These are phyloP conservation scores for Hymenoscyphus scutula DNA, from an alignment of 2,329 filamentous ascomycete species.

Conservation along the genomic window DNA sequence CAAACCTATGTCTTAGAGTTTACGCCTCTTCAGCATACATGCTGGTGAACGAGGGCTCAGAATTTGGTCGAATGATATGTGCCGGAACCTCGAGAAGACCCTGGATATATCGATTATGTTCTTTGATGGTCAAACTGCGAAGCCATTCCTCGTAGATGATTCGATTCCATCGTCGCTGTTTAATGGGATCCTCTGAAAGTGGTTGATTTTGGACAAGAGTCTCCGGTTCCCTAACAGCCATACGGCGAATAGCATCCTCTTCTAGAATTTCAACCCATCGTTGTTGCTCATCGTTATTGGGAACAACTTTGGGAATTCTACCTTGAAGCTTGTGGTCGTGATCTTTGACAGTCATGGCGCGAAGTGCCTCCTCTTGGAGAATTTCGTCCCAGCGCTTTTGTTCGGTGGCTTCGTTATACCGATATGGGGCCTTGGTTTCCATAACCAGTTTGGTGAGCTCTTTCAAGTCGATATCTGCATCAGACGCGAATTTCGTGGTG, in stretches of 20 bases:
- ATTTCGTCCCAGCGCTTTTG: neutral
- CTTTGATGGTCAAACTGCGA: neutral
- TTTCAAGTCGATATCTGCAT: neutral
- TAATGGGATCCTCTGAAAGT: neutral
- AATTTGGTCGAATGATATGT: neutral
- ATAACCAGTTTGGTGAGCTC: neutral
- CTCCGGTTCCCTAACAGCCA: too few relatives aligned
- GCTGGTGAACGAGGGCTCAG: too few relatives aligned
- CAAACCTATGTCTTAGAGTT: neutral
- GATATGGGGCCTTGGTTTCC: neutral
- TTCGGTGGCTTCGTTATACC: neutral
- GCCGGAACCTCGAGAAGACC: neutral
- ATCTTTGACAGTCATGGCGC: neutral
- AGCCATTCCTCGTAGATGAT: neutral
- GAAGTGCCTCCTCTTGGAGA: neutral
- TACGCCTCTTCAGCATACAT: neutral
- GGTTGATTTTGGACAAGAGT: too few relatives aligned
- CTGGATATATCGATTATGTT: neutral
- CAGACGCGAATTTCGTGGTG: neutral
- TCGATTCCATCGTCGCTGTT: neutral
- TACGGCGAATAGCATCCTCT: too few relatives aligned
- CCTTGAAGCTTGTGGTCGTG: neutral
- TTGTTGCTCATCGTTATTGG: too few relatives aligned
- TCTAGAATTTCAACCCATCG: too few relatives aligned
- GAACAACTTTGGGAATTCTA: too few relatives aligned